Conservation (phyloP, 495 filamentous ascomycete genomes). For the Schizothecium vesticola region DNA sequence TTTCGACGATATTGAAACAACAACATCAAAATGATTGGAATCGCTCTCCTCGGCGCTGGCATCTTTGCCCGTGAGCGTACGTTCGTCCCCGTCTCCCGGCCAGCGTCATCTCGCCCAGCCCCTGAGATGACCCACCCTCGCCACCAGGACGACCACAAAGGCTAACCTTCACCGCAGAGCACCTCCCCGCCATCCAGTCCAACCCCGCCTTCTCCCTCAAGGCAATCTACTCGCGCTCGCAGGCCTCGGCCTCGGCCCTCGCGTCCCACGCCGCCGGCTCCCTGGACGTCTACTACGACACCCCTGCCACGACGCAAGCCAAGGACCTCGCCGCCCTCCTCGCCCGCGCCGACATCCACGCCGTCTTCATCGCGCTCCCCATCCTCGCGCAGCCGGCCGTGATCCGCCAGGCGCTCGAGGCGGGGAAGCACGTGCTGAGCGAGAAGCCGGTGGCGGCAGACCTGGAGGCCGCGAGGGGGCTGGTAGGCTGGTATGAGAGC, state of each 20-base stretch:
- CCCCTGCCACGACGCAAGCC: constrained; percentile 41
- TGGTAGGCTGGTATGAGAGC: constrained; percentile 56
- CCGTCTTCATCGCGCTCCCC: constrained; percentile 65
- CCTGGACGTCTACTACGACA: constrained; percentile 51
- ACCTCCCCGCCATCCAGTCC: constrained; percentile 48
- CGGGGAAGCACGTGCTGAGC: constrained; percentile 72
- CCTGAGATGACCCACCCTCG: neutral
- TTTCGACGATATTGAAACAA: neutral
- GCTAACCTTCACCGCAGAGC: constrained; percentile 16
- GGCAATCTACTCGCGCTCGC: constrained; percentile 57
- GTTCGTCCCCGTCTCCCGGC: neutral
- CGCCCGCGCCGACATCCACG: constrained; percentile 56
- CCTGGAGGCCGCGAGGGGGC: constrained; percentile 49
- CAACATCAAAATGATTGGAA: constrained; percentile 37
- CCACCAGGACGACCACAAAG: constrained; percentile 15
- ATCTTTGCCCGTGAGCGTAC: constrained; percentile 40
- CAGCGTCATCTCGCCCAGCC: no score
- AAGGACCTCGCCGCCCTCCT: constrained; percentile 57
- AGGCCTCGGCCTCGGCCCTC: constrained; percentile 36
- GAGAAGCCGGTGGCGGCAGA: constrained; percentile 78
- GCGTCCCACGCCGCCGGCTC: constrained; percentile 23
- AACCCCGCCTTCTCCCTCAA: constrained; percentile 43
- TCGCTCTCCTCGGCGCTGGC: constrained; percentile 65
- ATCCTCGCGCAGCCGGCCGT: constrained; percentile 54
- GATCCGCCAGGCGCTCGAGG: constrained; percentile 53